A percentile compares a stretch with the other conserved stretches of the same genome.
Evolutionary conservation across 176 grass and related monocot species (phyloP).

Genomic region (Neostapfia colusana): DNA sequence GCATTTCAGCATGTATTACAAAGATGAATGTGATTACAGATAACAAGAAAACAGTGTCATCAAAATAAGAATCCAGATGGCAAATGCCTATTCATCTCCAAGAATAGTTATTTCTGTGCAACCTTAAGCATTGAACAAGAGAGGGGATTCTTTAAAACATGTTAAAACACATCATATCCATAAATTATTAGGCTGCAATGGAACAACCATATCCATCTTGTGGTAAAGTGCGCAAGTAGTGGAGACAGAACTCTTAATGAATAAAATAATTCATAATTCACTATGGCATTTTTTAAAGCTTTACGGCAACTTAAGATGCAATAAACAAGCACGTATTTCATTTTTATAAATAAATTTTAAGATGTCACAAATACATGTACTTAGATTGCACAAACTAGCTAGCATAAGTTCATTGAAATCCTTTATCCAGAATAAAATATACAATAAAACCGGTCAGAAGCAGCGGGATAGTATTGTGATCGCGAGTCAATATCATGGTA

Average conservation of each 20-base stretch:
- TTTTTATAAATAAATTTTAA: not conserved
- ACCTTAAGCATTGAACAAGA: constrained; percentile 15
- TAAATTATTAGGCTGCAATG: not conserved
- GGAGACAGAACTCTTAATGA: not conserved
- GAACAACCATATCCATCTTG: not conserved
- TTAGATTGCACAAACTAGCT: not conserved
- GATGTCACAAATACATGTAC: not conserved
- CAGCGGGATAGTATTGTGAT: constrained; percentile 16
- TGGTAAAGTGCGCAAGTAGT: not conserved
- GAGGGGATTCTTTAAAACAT: not conserved
- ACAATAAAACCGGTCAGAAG: not conserved
- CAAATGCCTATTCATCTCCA: constrained; percentile 10
- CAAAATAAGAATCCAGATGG: constrained; percentile 1
- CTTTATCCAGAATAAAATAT: not conserved
- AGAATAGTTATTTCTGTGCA: not conserved
- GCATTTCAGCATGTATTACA: not conserved
- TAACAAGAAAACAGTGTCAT: not conserved
- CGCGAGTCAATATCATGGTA: not conserved
- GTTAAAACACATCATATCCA: not conserved
- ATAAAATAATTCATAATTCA: not conserved
- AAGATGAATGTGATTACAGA: not conserved
- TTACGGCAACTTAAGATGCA: not conserved
- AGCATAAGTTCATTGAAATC: not conserved
- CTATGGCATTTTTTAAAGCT: not conserved
- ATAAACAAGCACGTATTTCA: not conserved